These are phyloP conservation scores for Cynara cardunculus DNA, from an alignment of 129 eudicot genomes.

Conservation along the genomic window DNA sequence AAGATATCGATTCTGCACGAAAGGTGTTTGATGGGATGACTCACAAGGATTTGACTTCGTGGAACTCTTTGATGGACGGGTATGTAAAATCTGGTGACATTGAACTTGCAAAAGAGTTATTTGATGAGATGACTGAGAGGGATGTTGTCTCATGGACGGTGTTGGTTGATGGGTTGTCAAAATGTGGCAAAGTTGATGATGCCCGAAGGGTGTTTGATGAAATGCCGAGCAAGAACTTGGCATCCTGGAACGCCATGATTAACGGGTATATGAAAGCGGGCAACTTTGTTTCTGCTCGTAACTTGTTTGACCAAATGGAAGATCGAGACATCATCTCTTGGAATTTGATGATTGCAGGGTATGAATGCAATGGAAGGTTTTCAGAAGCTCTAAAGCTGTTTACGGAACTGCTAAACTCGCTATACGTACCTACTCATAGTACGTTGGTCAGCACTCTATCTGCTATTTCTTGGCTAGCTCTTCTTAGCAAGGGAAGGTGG, in stretches of 20 bases:
- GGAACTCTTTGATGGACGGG: constrained; percentile 46
- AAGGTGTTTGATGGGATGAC: constrained; percentile 41
- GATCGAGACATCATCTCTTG: constrained; percentile 29
- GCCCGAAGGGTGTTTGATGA: constrained; percentile 36
- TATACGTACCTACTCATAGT: constrained; percentile 32
- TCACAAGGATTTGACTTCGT: constrained; percentile 31
- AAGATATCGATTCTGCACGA: constrained; percentile 32
- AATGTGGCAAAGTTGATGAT: constrained; percentile 32
- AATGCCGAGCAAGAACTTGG: constrained; percentile 34
- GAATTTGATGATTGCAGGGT: constrained; percentile 45
- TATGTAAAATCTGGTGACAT: constrained; percentile 38
- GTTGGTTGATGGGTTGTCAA: constrained; percentile 41
- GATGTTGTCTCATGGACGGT: constrained; percentile 43
- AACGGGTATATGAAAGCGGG: constrained; percentile 46
- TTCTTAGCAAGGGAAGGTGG: constrained; percentile 37
- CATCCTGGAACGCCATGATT: constrained; percentile 46
- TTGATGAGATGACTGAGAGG: constrained; percentile 33
- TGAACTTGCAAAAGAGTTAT: constrained; percentile 30
- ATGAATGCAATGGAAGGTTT: constrained; percentile 25
- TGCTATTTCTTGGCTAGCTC: constrained; percentile 33
- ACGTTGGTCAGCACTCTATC: constrained; percentile 46
- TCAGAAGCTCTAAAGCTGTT: constrained; percentile 37
- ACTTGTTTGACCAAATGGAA: constrained; percentile 35
- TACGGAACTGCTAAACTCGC: constrained; percentile 14
- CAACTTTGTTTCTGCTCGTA: constrained; percentile 21